Conservation (phyloP, 208 protist genomes). For the Acanthamoeba lenticulata region DNA sequence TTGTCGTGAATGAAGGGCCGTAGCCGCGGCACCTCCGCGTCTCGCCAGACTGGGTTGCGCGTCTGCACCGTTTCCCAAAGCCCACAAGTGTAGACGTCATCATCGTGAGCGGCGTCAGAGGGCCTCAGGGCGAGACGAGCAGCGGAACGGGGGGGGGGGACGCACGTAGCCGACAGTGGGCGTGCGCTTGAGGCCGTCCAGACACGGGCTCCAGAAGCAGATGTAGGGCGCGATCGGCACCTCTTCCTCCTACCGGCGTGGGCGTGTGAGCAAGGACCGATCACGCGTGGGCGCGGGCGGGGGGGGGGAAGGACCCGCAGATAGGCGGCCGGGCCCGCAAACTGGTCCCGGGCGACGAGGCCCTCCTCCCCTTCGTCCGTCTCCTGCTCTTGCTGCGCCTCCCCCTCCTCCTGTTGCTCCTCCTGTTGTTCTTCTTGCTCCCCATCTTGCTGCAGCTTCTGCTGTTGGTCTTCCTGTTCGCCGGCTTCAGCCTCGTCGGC, state of each 20-base stretch:
- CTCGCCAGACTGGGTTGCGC: conserved; percentile 58
- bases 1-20: conserved; percentile 15
- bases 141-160: background rate
- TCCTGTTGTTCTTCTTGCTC: background rate
- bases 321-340: background rate
- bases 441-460: background rate
- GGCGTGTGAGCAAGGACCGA: background rate
- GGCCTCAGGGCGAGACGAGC: too few species aligned
- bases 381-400: background rate
- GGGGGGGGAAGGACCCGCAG: background rate
- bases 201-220: background rate
- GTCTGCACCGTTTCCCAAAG: background rate
- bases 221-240: conserved; percentile 45
- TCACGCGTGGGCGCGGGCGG: background rate
- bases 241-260: background rate
- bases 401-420: background rate
- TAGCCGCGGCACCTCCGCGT: conserved; percentile 24
- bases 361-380: background rate
- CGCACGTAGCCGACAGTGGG: conserved; percentile 25
- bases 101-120: too few species aligned
- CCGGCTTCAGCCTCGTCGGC: background rate
- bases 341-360: background rate
- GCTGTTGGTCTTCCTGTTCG: background rate
- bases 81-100: background rate
- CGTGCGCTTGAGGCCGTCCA: conserved; percentile 11